Evolutionary conservation across 2,329 filamentous ascomycete species (phyloP), one percentile per base, ranked within the genome.

Genomic region (Beauveria caledonica): DNA sequence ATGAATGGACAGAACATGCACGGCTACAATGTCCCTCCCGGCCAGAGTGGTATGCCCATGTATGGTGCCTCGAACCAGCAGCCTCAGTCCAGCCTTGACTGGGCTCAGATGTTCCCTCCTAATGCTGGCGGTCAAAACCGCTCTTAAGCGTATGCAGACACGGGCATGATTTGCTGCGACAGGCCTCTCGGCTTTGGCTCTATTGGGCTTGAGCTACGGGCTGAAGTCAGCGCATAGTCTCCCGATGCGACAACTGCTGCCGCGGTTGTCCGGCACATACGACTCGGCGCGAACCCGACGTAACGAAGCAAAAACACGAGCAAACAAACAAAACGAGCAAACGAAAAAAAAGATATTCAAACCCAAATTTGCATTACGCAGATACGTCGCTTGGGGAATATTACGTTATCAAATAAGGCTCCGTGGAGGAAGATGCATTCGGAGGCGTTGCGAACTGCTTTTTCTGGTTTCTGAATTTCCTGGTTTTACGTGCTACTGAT

Each of bases 51-150:
- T 70, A 82, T 86, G 79, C 80, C 81, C 64, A 84, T 85, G 78
- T 85, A 85, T 73, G 79, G 77, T 70, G 78, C 77, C 71, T 81
- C 82, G 67, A 82, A 81, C 75, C 76, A 80, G 74, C 80, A 81
- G 73, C 83, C 86, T 75, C 79, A 82, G 76, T 78, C 80, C 72
- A 75, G 81, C 78, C 77, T 88, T 78, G 87, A 90, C 77, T 91
- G 88, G 88, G 82, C 86, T 70, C 83, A 87, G 72, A 88, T 91
- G 85, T 90, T 90, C 78, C 87, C 86, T 78, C 75, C 86, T 78
- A 86, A 85, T 81, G 80, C 83, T 33, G 54, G 54, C 10, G 54
- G 29, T 77, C 83, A 87, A 85, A 75, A 78, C 80, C 74, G 86
- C 23, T 29, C 33, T 23, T 58, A 33, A 51, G 36, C 44, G 17